phyloP scores from a whole-genome alignment of 805 yeast genomes.

The Aciculoconidium aculeatum region DNA sequence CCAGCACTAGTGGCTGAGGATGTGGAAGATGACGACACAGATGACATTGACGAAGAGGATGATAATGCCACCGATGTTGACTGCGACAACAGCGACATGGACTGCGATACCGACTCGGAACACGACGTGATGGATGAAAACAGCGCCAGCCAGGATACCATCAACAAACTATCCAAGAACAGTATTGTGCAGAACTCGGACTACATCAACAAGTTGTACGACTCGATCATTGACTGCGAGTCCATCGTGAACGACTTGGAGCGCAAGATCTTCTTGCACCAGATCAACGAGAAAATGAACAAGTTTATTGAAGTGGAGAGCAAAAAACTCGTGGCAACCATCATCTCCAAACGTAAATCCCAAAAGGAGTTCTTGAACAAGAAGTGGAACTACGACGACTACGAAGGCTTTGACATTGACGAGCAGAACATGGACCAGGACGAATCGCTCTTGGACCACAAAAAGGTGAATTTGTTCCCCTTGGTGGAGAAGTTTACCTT shows the following conservation, averaged over 20 bases:
- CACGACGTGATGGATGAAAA: slow-evolving; percentile 19
- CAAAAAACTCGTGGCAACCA: slow-evolving; percentile 23
- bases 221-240: slow-evolving; percentile 30
- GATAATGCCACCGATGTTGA: slow-evolving; percentile 24
- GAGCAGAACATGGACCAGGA: slow-evolving; percentile 29
- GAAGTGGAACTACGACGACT: slow-evolving; percentile 37
- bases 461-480: slow-evolving; percentile 70
- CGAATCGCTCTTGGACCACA: slow-evolving; percentile 39
- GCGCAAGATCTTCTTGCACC: slow-evolving; percentile 27
- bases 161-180: slow-evolving; percentile 1
- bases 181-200: slow-evolving; percentile 9
- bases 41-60: slow-evolving; percentile 25
- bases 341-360: slow-evolving; percentile 28
- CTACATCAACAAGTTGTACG: slow-evolving; percentile 25
- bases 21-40: slow-evolving; percentile 16
- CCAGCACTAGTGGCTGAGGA: no score
- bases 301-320: slow-evolving; percentile 27
- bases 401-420: slow-evolving; percentile 37
- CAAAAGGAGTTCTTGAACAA: slow-evolving; percentile 24
- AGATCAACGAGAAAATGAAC: slow-evolving; percentile 28
- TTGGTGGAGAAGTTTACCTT: slow-evolving; percentile 86
- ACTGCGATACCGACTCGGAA: slow-evolving; percentile 11
- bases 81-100: slow-evolving; percentile 17
- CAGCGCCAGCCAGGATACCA: slow-evolving; percentile 3
- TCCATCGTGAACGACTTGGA: slow-evolving; percentile 27